Evolutionary conservation across 371 early-diverging fungal genomes (phyloP).

Genomic region (Chytridium lagenaria): DNA sequence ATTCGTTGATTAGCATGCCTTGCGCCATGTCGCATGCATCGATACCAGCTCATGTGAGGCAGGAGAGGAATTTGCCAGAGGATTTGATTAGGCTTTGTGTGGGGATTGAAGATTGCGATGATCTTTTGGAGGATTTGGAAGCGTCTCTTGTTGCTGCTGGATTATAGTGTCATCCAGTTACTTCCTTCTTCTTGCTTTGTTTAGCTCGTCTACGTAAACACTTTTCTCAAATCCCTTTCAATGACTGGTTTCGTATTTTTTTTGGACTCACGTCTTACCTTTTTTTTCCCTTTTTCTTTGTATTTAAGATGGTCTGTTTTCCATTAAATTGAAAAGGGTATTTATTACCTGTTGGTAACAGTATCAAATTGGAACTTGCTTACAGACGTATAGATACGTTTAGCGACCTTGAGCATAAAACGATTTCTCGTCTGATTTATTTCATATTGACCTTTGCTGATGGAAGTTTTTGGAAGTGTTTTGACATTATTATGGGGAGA

Average conservation of each 20-base stretch:
- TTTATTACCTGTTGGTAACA: not conserved
- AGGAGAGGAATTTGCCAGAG: conserved; percentile 86
- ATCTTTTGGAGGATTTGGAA: conserved; percentile 87
- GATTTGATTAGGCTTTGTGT: conserved; percentile 95
- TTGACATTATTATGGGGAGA: no score
- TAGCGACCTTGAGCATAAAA: no score
- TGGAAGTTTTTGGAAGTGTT: no score
- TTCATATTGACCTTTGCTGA: no score
- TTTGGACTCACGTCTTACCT: not conserved
- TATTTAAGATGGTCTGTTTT: not conserved
- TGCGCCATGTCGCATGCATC: conserved; percentile 97
- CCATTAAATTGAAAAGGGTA: no score
- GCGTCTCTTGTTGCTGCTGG: conserved; percentile 73
- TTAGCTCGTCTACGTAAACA: no score
- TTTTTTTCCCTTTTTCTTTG: not conserved
- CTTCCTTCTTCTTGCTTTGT: no score
- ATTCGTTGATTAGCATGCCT: conserved; percentile 96
- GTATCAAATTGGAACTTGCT: no score
- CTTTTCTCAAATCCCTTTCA: no score
- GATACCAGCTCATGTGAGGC: conserved; percentile 88
- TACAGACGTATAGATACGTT: no score
- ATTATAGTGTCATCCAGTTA: no score
- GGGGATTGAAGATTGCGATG: conserved; percentile 96
- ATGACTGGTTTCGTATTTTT: not conserved
- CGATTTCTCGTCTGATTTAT: no score